Evolutionary conservation across 805 yeast species (phyloP).

Genomic region (Cyberlindnera amylophila): DNA sequence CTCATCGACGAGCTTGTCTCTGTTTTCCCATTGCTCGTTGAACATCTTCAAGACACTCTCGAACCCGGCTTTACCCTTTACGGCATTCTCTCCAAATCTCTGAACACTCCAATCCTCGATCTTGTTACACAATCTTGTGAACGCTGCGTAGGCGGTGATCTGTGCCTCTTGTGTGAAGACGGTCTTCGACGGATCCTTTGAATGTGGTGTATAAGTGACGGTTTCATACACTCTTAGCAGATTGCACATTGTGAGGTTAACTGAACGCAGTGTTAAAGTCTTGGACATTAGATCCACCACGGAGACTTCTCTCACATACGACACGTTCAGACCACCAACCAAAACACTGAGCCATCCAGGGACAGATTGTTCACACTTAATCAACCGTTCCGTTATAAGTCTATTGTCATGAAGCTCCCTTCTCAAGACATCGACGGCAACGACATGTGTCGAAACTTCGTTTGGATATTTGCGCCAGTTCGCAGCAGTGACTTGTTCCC

Average conservation of each 20-base stretch:
- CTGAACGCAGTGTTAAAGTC: slow-evolving; percentile 76
- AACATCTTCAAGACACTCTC: slow-evolving; percentile 66
- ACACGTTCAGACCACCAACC: slow-evolving; percentile 68
- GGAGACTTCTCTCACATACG: slow-evolving; percentile 86
- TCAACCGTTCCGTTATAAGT: slow-evolving; percentile 78
- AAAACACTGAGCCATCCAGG: slow-evolving; percentile 76
- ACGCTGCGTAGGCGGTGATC: slow-evolving; percentile 77
- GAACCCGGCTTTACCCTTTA: slow-evolving; percentile 77
- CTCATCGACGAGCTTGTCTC: slow-evolving; percentile 25
- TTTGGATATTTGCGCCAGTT: slow-evolving; percentile 98
- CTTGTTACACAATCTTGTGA: slow-evolving; percentile 67
- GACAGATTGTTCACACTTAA: slow-evolving; percentile 82
- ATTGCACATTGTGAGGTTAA: slow-evolving; percentile 77
- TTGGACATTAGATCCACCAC: slow-evolving; percentile 67
- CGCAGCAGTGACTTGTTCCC: slow-evolving; percentile 95
- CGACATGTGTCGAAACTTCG: slow-evolving; percentile 85
- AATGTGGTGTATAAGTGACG: slow-evolving; percentile 76
- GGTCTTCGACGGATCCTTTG: slow-evolving; percentile 51
- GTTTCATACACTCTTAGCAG: slow-evolving; percentile 80
- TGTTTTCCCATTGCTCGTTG: slow-evolving; percentile 35
- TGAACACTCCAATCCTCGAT: slow-evolving; percentile 91
- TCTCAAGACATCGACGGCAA: slow-evolving; percentile 83
- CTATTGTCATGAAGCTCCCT: slow-evolving; percentile 62
- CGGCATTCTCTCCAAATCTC: slow-evolving; percentile 85
- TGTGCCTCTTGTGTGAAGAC: slow-evolving; percentile 78